Evolutionary conservation across 306 rosid species (phyloP), one percentile per base, ranked within the genome.

Genomic region (Erythrophleum fordii): DNA sequence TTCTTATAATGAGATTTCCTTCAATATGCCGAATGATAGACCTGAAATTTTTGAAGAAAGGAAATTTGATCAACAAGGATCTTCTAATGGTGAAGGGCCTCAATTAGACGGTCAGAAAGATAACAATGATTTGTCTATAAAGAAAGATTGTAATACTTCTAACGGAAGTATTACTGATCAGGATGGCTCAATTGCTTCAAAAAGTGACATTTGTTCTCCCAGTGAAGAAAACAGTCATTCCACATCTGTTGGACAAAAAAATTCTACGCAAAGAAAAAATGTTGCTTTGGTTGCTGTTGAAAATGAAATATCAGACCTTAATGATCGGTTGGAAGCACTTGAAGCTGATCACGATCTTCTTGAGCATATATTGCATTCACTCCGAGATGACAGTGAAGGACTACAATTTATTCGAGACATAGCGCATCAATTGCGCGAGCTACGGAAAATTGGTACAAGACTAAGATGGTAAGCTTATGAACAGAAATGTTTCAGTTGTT

Each of bases 311-410:
- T 83, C 88, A 75, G 94, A 89, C 81, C 94, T 94, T 59, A 79
- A 85, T 75, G 94, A 88, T 31, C 85, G 94, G 85, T 81, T 94
- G 90, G 96, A 89, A 86, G 92, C 94, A 22, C 85, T 94, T 6
- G 94, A 94, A 82, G 86, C 91, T 67, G 94, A 88, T 86, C 86
- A 85, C 72, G 88, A 87, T 78, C 91, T 94, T 86, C 89, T 92
- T 31, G 94, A 85, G 70, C 97, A 80, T 80, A 80, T 87, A 83
- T 68, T 89, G 74, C 85, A 89, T 74, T 83, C 90, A 48, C 86
- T 94, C 79, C 88, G 77, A 72, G 85, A 79, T 72, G 94, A 94
- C 70, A 80, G 77, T 51, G 96, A 83, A 52, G 97, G 96, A 18
- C 81, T 86, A 29, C 86, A 77, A 12, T 89, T 91, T 79, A 84